Conservation (phyloP, 371 early-diverging fungal genomes). For the Circinella umbellata region DNA sequence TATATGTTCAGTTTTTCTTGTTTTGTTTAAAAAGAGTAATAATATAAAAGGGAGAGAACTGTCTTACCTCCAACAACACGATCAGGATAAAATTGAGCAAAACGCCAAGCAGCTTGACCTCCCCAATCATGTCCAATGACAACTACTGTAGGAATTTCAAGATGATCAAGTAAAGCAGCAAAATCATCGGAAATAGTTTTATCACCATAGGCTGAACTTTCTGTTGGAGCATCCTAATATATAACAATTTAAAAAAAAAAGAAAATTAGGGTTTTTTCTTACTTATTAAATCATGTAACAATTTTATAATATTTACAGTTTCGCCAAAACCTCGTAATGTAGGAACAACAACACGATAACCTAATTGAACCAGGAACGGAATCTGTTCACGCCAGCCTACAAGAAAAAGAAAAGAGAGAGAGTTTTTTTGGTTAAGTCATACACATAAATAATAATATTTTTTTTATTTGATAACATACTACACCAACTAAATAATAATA, state of each 20-base stretch:
- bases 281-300: no score
- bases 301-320: slow-evolving; percentile 44
- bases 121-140: slow-evolving; percentile 84
- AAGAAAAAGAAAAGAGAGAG: neutral
- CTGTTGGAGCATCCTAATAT: slow-evolving; percentile 54
- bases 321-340: slow-evolving; percentile 75
- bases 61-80: slow-evolving; percentile 52
- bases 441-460: neutral
- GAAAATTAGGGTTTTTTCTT: neutral
- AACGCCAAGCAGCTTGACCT: slow-evolving; percentile 70
- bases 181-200: slow-evolving; percentile 62
- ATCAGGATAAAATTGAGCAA: slow-evolving; percentile 68
- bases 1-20: no score
- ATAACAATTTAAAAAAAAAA: neutral
- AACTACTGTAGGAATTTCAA: slow-evolving; percentile 63
- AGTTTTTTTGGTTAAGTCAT: no score
- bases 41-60: neutral
- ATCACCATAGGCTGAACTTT: slow-evolving; percentile 54
- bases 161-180: slow-evolving; percentile 61
- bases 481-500: neutral
- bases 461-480: neutral
- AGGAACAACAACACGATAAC: slow-evolving; percentile 77
- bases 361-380: slow-evolving; percentile 59
- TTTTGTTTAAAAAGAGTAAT: neutral
- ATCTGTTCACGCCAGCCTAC: slow-evolving; percentile 82